Evolutionary conservation across 129 eudicot species (phyloP), one percentile per base, ranked within the genome.

Genomic region (Glebionis coronaria): DNA sequence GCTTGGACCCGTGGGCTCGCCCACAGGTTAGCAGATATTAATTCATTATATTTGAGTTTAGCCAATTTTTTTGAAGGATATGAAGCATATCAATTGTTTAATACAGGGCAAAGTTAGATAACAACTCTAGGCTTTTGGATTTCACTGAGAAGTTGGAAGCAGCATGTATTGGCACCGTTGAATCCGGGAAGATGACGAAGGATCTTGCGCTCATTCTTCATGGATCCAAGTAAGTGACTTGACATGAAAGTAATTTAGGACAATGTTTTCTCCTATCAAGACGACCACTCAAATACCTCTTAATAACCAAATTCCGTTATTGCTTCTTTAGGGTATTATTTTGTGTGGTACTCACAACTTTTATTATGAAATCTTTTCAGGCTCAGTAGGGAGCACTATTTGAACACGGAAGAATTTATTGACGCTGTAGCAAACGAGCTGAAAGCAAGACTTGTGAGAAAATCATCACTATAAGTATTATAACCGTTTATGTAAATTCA

Each of bases 1-100:
- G 96, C 98, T 15, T 92, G 96, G 98, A 73, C 96, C 27, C 84
- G 95, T 44, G 98, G 98, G 51, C 95, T 92, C 21, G 96, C 91
- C 70, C 96, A 92, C 79, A 80, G 96, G 98, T 91, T 77, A 13
- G 5, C 44, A 23, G 14, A 12, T 5, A 10, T 42, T 45, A 23
- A 35, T 42, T 47, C 47, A 27, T 54, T 14, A 1, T 21, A 4
- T 21, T 5, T 12, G 25, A 56, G 18, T 46, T 18, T n/a, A 70
- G 31, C 64, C 65, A 3, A 2, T 49, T 12, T 23, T n/a, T 59
- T 13, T 55, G 25, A 16, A 35, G 9, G 14, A 19, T 7, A 14
- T 23, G 29, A 56, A 38, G 29, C 27, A 35, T 59, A 25, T 47
- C 2, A 63, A 44, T 45, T 56, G 25, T 71, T 14, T 72, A 65